Evolutionary conservation across 2,329 filamentous ascomycete genomes (phyloP).

Genomic region (Microsporum ferrugineum): DNA sequence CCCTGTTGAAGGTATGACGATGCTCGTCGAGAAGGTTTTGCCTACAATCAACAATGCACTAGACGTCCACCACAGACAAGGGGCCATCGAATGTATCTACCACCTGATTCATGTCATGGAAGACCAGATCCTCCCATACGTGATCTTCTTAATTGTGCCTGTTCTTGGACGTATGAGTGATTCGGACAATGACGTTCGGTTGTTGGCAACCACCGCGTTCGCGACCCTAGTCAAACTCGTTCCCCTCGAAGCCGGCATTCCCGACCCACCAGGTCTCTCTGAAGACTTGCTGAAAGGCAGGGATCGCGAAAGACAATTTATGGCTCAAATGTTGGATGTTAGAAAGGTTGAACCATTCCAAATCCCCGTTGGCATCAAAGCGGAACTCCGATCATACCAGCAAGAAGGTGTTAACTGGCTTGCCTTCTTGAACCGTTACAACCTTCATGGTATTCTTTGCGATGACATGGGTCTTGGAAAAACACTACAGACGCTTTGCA

Average conservation of each 20-base stretch:
- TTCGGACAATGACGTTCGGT: slow-evolving; percentile 85
- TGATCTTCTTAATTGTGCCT: slow-evolving; percentile 96
- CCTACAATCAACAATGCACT: slow-evolving; percentile 84
- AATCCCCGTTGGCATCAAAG: slow-evolving; percentile 94
- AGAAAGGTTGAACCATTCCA: slow-evolving; percentile 92
- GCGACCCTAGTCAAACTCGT: slow-evolving; percentile 95
- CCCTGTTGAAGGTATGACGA: slow-evolving; percentile 88
- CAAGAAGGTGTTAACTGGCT: slow-evolving; percentile 99
- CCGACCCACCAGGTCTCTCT: slow-evolving; percentile 86
- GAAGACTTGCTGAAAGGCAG: slow-evolving; percentile 77
- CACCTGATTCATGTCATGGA: slow-evolving; percentile 98
- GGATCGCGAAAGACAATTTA: slow-evolving; percentile 91
- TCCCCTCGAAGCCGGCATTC: slow-evolving; percentile 90
- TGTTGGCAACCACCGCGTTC: slow-evolving; percentile 93
- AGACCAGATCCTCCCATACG: slow-evolving; percentile 86
- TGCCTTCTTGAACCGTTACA: slow-evolving; percentile 93
- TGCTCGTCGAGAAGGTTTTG: slow-evolving; percentile 82
- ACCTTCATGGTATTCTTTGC: slow-evolving; percentile 94
- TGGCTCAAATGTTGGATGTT: slow-evolving; percentile 86
- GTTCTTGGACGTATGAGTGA: slow-evolving; percentile 97
- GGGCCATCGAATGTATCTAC: slow-evolving; percentile 89
- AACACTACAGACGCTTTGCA: slow-evolving; percentile 92
- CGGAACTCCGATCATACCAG: slow-evolving; percentile 89
- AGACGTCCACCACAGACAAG: slow-evolving; percentile 80
- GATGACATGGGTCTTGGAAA: slow-evolving; percentile 99